Conservation (phyloP, 352 stramenopile genomes). For the Vaucheria bursata region DNA sequence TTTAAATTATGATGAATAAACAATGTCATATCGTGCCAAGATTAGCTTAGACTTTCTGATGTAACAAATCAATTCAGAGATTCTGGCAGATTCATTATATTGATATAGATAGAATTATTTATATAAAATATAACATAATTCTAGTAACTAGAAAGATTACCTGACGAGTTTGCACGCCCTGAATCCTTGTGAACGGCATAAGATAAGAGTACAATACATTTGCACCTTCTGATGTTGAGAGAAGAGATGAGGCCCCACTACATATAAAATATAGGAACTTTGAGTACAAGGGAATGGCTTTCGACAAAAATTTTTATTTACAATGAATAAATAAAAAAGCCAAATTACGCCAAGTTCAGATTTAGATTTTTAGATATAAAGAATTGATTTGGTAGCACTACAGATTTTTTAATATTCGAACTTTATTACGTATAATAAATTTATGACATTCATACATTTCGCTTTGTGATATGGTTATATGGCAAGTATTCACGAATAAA, state of each 20-base stretch:
- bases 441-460: too few species aligned
- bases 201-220: conserved; percentile 63
- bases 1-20: background rate
- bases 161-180: conserved; percentile 5
- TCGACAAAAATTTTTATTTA: background rate
- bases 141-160: too few species aligned
- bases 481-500: too few species aligned
- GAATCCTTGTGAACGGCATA: conserved; percentile 52
- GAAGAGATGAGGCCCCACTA: conserved; percentile 47
- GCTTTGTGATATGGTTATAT: too few species aligned
- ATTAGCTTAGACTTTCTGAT: too few species aligned
- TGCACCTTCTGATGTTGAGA: conserved; percentile 48
- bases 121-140: too few species aligned
- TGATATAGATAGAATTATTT: background rate
- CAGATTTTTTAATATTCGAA: too few species aligned
- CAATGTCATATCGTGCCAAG: too few species aligned
- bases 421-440: too few species aligned
- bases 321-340: background rate
- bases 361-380: background rate
- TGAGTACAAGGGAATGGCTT: too few species aligned
- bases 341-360: background rate
- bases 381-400: background rate
- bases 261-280: too few species aligned
- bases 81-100: background rate
- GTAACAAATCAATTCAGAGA: background rate